phyloP scores from a whole-genome alignment of 805 yeast genomes.

The Saturnispora sekii region DNA sequence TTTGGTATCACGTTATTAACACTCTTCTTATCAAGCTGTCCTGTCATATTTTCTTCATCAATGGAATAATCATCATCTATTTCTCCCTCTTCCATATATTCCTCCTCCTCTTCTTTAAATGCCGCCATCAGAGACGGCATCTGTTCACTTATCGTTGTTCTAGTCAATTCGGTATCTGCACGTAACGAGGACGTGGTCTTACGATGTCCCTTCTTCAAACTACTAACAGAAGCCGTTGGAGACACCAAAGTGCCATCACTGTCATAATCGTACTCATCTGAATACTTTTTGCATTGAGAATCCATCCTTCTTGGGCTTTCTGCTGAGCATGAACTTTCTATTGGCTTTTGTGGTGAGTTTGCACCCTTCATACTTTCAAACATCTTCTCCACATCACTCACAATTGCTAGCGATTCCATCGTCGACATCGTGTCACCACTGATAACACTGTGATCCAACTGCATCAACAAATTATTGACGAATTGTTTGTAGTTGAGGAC shows the following conservation, averaged over 20 bases:
- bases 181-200: constrained; percentile 4
- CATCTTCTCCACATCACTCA: constrained; percentile 66
- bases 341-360: constrained; percentile 2
- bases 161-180: constrained; percentile 9
- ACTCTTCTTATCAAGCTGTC: constrained; percentile 5
- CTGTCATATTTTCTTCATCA: constrained; percentile 9
- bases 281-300: not conserved
- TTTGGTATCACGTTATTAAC: too few relatives aligned
- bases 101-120: constrained; percentile 30
- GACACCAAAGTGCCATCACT: constrained; percentile 7
- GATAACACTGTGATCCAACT: constrained; percentile 45
- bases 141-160: constrained; percentile 50
- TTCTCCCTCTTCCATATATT: not conserved
- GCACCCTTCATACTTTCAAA: constrained; percentile 41
- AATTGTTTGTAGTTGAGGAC: constrained; percentile 46
- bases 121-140: constrained; percentile 59
- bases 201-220: constrained; percentile 1
- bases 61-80: constrained; percentile 36
- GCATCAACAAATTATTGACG: constrained; percentile 47
- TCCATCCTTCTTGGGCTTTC: not conserved
- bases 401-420: constrained; percentile 57
- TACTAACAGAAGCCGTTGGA: not conserved
- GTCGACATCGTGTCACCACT: constrained; percentile 46
- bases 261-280: constrained; percentile 5
- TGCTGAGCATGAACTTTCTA: not conserved